A percentile compares a stretch with the other conserved stretches of the same genome.
Evolutionary conservation across 2,329 filamentous ascomycete species (phyloP).

Genomic region (Fusarium sp.): DNA sequence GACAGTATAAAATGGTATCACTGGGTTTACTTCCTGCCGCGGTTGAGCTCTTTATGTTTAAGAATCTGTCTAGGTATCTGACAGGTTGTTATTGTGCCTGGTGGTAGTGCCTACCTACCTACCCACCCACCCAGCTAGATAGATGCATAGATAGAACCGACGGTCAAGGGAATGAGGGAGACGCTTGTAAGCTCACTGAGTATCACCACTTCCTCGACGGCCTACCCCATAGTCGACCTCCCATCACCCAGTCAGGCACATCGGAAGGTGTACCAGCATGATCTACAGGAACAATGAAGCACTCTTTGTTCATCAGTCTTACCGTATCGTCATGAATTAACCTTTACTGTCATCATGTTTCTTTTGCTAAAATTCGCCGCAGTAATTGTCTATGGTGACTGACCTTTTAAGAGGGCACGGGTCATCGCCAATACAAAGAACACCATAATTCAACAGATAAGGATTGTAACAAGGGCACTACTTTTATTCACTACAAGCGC

Average conservation of each 20-base stretch:
- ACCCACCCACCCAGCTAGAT: neutral
- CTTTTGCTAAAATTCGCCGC: neutral
- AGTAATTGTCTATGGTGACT: neutral
- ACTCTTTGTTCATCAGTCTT: neutral
- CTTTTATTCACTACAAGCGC: slow-evolving; percentile 45
- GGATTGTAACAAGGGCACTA: slow-evolving; percentile 44
- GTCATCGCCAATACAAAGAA: neutral
- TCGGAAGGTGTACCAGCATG: neutral
- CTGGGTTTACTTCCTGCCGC: too few relatives aligned
- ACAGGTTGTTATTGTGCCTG: neutral
- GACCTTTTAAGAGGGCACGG: neutral
- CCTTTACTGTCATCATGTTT: neutral
- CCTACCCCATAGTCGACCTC: neutral
- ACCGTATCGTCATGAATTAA: neutral
- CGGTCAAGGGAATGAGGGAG: neutral
- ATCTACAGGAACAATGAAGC: neutral
- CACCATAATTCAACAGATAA: neutral
- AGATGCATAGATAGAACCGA: neutral
- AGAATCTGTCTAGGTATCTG: neutral
- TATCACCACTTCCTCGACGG: neutral
- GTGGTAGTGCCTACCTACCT: neutral
- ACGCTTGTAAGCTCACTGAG: neutral
- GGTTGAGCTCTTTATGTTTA: too few relatives aligned
- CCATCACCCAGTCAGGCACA: neutral
- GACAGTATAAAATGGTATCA: too few relatives aligned